Conservation (phyloP, 2,329 filamentous ascomycete species). For the Coniochaeta sp. region DNA sequence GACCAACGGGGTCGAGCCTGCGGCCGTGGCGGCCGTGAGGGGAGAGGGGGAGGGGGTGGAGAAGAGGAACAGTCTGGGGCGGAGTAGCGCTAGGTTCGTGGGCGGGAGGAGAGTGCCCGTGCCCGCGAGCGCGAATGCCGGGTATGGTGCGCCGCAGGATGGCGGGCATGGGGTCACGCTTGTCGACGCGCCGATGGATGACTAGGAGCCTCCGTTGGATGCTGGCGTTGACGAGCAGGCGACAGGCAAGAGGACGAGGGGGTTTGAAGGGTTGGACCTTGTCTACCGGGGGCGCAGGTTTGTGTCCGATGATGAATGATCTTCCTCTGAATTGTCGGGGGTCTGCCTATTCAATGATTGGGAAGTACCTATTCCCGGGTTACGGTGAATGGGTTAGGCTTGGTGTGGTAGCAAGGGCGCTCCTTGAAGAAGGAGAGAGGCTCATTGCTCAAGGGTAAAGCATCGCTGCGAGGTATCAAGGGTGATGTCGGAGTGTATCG, state of each 20-base stretch:
- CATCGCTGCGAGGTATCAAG: too few species aligned
- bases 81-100: slow-evolving; percentile 43
- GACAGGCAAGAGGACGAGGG: not conserved
- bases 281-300: not conserved
- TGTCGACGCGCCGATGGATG: slow-evolving; percentile 72
- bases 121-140: not conserved
- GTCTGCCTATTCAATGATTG: too few species aligned
- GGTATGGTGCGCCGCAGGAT: slow-evolving; percentile 8
- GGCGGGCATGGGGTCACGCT: slow-evolving; percentile 51
- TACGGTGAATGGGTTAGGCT: too few species aligned
- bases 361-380: too few species aligned
- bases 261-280: not conserved
- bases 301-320: not conserved
- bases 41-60: slow-evolving; percentile 29
- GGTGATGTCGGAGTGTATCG: too few species aligned
- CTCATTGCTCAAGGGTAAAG: too few species aligned
- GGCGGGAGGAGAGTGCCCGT: slow-evolving; percentile 24
- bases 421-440: too few species aligned
- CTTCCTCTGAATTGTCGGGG: too few species aligned
- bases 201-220: slow-evolving; percentile 30
- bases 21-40: slow-evolving; percentile 13
- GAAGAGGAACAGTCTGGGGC: slow-evolving; percentile 58
- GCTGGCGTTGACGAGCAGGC: not conserved
- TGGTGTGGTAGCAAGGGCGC: too few species aligned
- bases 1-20: slow-evolving; percentile 32